These are phyloP conservation scores for Kitagawia praeruptora DNA, from an alignment of 129 eudicot genomes.

Conservation along the genomic window DNA sequence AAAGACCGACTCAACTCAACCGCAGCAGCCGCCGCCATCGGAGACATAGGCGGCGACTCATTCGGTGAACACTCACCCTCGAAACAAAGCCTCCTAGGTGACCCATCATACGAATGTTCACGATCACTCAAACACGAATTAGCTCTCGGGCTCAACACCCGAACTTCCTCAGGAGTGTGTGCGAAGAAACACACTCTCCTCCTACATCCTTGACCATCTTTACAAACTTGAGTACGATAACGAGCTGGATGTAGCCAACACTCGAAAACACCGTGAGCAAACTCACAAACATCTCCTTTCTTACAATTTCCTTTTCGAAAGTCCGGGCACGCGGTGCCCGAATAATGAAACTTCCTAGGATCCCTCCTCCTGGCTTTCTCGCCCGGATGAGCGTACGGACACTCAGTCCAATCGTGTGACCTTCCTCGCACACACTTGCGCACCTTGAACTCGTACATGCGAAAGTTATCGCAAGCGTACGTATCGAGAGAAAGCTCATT, in stretches of 20 bases:
- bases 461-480: slow-evolving; percentile 50
- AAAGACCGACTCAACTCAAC: slow-evolving; percentile 36
- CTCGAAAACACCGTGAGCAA: slow-evolving; percentile 79
- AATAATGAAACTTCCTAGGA: slow-evolving; percentile 52
- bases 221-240: slow-evolving; percentile 81
- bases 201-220: slow-evolving; percentile 55
- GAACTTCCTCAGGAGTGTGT: slow-evolving; percentile 76
- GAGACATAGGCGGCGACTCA: slow-evolving; percentile 70
- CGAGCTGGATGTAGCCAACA: slow-evolving; percentile 82
- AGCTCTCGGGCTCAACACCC: slow-evolving; percentile 44
- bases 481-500: slow-evolving; percentile 34
- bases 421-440: slow-evolving; percentile 57
- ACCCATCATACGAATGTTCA: slow-evolving; percentile 26
- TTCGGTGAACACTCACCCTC: slow-evolving; percentile 23
- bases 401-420: slow-evolving; percentile 93
- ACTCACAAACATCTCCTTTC: slow-evolving; percentile 73
- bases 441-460: slow-evolving; percentile 75
- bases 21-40: slow-evolving; percentile 21
- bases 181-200: slow-evolving; percentile 82
- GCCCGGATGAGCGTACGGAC: slow-evolving; percentile 82
- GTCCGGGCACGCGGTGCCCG: slow-evolving; percentile 83
- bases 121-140: slow-evolving; percentile 4
- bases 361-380: slow-evolving; percentile 87
- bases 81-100: slow-evolving; percentile 27
- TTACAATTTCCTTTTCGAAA: slow-evolving; percentile 66